Evolutionary conservation across 2,329 filamentous ascomycete genomes (phyloP), one percentile per base, ranked within the genome.

Genomic region (Colletotrichum navitas): DNA sequence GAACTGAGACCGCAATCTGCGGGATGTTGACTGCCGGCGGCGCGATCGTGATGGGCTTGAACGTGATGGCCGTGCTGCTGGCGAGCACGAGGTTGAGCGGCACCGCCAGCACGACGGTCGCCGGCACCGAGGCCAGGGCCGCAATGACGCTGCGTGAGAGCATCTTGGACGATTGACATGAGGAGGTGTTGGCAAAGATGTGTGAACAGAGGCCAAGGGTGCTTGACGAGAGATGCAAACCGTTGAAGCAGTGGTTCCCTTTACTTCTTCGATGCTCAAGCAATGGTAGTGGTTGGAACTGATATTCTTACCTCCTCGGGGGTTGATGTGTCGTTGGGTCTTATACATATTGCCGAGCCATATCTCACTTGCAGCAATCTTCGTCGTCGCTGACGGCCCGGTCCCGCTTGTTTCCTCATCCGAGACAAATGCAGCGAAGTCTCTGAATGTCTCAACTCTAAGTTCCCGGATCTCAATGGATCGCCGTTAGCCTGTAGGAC

Each of bases 361-460:
- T 55, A 26, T 10, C 10, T 39, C 12, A 4, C 11, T 56, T 29
- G 21, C 12, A 3, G 1, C 32, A 2, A 1, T 11, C 34, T 2
- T 26, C n/a, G 36, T 58, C 55, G n/a, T 14, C 39, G 41, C 41
- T 6, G 36, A 21, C 39, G 56, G 32, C 56, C 39, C 24, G n/a
- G 3, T 16, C 21, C 11, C 45, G 18, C 36, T 32, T 1, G n/a
- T 14, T 32, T 45, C 11, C 2, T 39, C 16, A 32, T 43, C 56
- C 39, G 56, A 59, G 56, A 59, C 56, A 59, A 14, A 29, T 45
- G 16, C 56, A 29, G 39, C 56, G 36, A 12, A 5, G 36, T 21
- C 24, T 12, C 16, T n/a, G 3, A 24, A 3, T 45, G 56, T 59
- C 56, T 59, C 24, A 32, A n/a, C 41, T 29, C 24, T n/a, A 39